Evolutionary conservation across 768 basidiomycete species (phyloP).

Genomic region (Tulasnella sp.): DNA sequence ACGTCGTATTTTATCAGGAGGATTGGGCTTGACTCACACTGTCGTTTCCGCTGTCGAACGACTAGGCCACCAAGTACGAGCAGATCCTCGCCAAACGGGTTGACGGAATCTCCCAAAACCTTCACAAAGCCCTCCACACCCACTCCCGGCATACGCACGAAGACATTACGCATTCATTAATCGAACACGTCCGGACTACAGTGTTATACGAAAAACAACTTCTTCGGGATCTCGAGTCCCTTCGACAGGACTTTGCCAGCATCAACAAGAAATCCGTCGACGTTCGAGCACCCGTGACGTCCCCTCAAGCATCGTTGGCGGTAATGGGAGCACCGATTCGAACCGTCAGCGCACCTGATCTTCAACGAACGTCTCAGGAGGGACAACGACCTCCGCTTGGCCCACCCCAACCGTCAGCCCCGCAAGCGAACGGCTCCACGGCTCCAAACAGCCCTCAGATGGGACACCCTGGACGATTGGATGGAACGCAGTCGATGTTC

Average conservation of each 20-base stretch:
- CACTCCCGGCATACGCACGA: conserved; percentile 87
- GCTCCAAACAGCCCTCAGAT: conserved; percentile 5
- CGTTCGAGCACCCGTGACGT: conserved; percentile 44
- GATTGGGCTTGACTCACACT: not conserved
- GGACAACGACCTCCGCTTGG: too few relatives aligned
- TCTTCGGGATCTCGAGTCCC: conserved; percentile 79
- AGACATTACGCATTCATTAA: conserved; percentile 81
- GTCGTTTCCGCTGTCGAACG: not conserved
- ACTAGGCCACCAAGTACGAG: conserved; percentile 86
- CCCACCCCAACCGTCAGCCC: not conserved
- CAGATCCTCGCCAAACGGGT: conserved; percentile 76
- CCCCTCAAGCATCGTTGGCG: conserved; percentile 42
- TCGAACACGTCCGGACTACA: conserved; percentile 88
- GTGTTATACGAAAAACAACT: conserved; percentile 90
- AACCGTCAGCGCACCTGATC: not conserved
- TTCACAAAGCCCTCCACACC: conserved; percentile 78
- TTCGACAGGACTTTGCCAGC: conserved; percentile 62
- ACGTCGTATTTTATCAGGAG: conserved; percentile 26
- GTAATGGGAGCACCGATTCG: not conserved
- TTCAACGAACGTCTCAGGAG: not conserved
- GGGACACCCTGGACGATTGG: conserved; percentile 47
- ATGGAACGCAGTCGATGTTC: conserved; percentile 80
- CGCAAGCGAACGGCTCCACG: not conserved
- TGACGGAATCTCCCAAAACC: conserved; percentile 87
- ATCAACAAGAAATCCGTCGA: conserved; percentile 34